Evolutionary conservation across 495 filamentous ascomycete genomes (phyloP), one percentile per base, ranked within the genome.

Genomic region (Penicillium antarcticum): DNA sequence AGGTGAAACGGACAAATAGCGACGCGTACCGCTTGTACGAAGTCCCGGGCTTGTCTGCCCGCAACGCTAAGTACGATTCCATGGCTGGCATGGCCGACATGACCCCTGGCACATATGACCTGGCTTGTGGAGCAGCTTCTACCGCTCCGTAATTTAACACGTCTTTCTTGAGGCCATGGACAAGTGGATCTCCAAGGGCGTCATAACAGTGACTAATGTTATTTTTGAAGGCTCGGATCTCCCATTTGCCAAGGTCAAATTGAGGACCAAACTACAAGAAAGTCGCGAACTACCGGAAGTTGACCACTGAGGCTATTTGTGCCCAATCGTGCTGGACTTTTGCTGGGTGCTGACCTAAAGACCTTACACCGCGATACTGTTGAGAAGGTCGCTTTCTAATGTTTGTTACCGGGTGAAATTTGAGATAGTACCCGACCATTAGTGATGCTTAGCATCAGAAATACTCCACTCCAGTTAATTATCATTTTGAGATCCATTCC

Each of bases 101-200:
- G 12, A 40, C 38, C 24, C 13, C 13, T 42, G 23, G 23, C 23
- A 6, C 9, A 1, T 21, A 18, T 45, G 16, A 31, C 18, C 24
- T 52, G 5, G 2, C 7, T n/a, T 33, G 18, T 55, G 52, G 52
- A 55, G 23, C 32, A 51, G 46, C 2, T 55, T 55, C 6, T 7
- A 29, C 9, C 45, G 38, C 16, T 52, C 52, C 29, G 51, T 51
- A 23, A 26, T 55, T 23, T 55, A 44, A 2, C 39, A 52, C 4
- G 52, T 47, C 40, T 16, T 55, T 32, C 51, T 55, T 14, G 52
- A 55, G 10, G 38, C 52, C 13, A 50, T 55, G 46, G 32, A 44
- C 6, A 55, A 24, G 11, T 55, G 52, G 52, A 52, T 51, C 11
- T 36, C 46, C 1, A 23, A 13, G 9, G 24, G n/a, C 8, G 32